Base-by-base conservation (phyloP, 2,329 filamentous ascomycete genomes). In the Pseudogymnoascus sp. region DNA sequence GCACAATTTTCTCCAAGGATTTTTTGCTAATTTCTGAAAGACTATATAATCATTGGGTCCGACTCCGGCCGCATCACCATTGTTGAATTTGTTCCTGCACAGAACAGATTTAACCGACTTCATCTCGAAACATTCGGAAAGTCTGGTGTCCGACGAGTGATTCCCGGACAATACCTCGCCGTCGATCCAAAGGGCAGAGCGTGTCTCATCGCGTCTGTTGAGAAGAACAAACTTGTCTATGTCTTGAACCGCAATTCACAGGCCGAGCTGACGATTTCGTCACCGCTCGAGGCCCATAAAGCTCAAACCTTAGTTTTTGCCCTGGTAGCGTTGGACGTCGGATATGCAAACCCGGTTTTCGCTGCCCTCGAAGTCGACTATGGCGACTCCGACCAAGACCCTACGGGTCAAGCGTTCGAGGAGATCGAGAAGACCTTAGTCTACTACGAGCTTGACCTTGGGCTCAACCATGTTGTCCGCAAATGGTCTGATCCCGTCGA, bases 161-260 rank as follows among this genome's bases (percentile, higher is more conserved):
- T 99, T 50, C 95, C 96, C 2, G 95, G 96, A 65, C 92, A 99
- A 76, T 99, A 97, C 72, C 84, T 99, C 29, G 95, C 93, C 6
- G 91, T 91, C 61, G 95, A 99, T 72, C 95, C 95, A 29, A 96
- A 96, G 76, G 95, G 95, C 63, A 87, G 95, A 78, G 96, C 96
- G 63, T 96, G 93, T 73, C 83, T 99, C 73, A 90, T 97, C 66
- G 92, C 95, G 9, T 93, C 93, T 4, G 83, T 93, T 63, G 96
- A 99, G 79, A 99, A 99, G 83, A 99, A 97, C 80, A 99, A 99
- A 80, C 88, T 99, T 63, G 95, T 99, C 69, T 99, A 99, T 77
- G 93, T 99, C 71, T 82, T 99, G 69, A 97, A 97, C 76, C 88
- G 96, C 68, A 96, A 96, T 77, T 85, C 92, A 2, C 91, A 97